phyloP scores from a whole-genome alignment of 495 filamentous ascomycete species.

The Podospora pseudopauciseta region DNA sequence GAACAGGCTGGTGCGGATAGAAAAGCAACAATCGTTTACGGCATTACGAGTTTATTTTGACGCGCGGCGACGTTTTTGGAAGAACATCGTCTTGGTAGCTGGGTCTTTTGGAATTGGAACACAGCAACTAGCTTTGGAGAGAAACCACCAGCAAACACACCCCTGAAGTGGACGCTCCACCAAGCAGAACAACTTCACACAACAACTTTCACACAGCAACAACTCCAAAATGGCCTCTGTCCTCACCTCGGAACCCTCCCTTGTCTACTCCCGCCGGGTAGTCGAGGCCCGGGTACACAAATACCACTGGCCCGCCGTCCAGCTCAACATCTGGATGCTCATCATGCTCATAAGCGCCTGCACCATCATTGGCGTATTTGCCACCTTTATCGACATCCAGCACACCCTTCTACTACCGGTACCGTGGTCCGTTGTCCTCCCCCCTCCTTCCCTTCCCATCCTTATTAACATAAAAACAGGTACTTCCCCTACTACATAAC shows the following conservation, averaged over 20 bases:
- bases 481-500: slow-evolving; percentile 92
- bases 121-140: neutral
- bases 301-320: slow-evolving; percentile 92
- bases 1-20: neutral
- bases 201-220: neutral
- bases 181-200: neutral
- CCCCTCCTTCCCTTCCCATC: neutral
- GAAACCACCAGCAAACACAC: neutral
- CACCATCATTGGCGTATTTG: slow-evolving; percentile 81
- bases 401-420: slow-evolving; percentile 62
- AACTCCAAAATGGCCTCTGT: slow-evolving; percentile 40
- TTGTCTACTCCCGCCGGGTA: slow-evolving; percentile 41
- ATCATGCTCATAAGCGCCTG: slow-evolving; percentile 76
- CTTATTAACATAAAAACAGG: slow-evolving; percentile 47
- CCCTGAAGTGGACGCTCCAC: neutral
- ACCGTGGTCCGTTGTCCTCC: slow-evolving; percentile 67
- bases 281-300: slow-evolving; percentile 51
- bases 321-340: slow-evolving; percentile 90
- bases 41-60: neutral
- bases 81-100: neutral
- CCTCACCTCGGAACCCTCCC: slow-evolving; percentile 34
- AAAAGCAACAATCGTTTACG: neutral
- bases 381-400: slow-evolving; percentile 79
- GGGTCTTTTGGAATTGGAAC: neutral
- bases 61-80: neutral